Evolutionary conservation across 345 rosid species (phyloP), one percentile per base, ranked within the genome.

Genomic region (Camelina hispida): DNA sequence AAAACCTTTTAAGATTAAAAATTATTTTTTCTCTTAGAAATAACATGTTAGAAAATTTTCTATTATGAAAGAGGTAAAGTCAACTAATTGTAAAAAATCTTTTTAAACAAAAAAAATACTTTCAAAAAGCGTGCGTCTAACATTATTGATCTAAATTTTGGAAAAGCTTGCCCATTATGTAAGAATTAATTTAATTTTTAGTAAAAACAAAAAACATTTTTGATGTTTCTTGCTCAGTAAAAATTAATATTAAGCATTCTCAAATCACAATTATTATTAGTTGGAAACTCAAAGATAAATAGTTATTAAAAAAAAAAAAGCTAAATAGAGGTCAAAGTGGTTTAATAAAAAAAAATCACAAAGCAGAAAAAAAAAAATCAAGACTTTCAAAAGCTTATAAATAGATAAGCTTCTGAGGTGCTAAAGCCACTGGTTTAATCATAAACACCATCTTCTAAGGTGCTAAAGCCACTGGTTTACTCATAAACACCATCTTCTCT

Each of bases 401-500:
- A 44, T 14, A 44, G 48, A 14, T 44, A 14, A 14, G 2, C 37
- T 16, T 37, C 50, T 16, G 5, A 3, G 2, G 35, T 12, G 35
- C 5, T 14, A n/a, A 38, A 53, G 18, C 12, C 34, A 58, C 25
- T 47, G 8, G 25, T 16, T 30, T 34, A 20, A 14, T 18, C 47
- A 20, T 7, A 59, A n/a, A 47, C 35, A 59, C 48, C 37, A 60
- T 60, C 38, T 60, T 48, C 25, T 47, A 20, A 20, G 22, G 22
- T 20, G 34, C 9, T 14, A n/a, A 38, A 52, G 18, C 12, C 34
- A 58, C 25, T 47, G 8, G 25, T 16, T 30, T 34, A 20, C 9
- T 18, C 47, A 20, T 7, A 59, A n/a, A 47, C 35, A 59, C 48
- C 37, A 60, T 60, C 38, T 60, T 48, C 25, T 47, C 59, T 46